Base-by-base conservation (phyloP, 441 rosid species). In the Adansonia gregorii region DNA sequence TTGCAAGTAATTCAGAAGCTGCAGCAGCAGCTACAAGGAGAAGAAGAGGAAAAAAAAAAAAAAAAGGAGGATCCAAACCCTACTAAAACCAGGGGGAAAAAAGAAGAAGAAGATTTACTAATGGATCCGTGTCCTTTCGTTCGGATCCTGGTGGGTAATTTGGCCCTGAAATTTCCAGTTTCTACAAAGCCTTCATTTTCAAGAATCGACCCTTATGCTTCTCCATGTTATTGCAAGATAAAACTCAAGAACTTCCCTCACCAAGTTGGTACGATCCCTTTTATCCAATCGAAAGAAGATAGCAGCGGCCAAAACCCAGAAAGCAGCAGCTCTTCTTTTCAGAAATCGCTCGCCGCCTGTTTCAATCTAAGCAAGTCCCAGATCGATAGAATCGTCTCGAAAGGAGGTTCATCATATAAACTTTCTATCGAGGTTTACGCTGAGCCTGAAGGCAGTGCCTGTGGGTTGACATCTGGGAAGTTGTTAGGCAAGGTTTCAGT, bases 91-190 rank as follows among this genome's bases (percentile, higher is more conserved):
- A 35, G 41, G 12, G 41, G 41, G 6, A 4, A 35, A 35, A 35
- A 35, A 35, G 4, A 35, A 3, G 39, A 20, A 65, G 17, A 54
- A 75, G 1, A 43, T 6, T 5, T 31, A 9, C 5, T 20, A 10
- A 89, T 91, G 95, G 95, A 91, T 91, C 95, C 95, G 66, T 91
- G 95, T 83, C 85, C 92, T 2, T 89, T 88, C 79, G 83, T 85
- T 14, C 86, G 92, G 78, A 71, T 91, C 79, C 85, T 91, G 2
- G 77, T 88, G 7, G 92, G 92, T 6, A 88, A 83, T 78, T 84
- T 91, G 14, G 87, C 92, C 20, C 70, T 89, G 31, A 87, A 81
- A 76, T 84, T 85, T 35, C 87, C 88, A 0, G 49, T 45, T 15
- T 69, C 82, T 0, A 46, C 86, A 15, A 82, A 76, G 54, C 78